Conservation (phyloP, 2,329 filamentous ascomycete species). For the Lecanoromycetidae sp. region DNA sequence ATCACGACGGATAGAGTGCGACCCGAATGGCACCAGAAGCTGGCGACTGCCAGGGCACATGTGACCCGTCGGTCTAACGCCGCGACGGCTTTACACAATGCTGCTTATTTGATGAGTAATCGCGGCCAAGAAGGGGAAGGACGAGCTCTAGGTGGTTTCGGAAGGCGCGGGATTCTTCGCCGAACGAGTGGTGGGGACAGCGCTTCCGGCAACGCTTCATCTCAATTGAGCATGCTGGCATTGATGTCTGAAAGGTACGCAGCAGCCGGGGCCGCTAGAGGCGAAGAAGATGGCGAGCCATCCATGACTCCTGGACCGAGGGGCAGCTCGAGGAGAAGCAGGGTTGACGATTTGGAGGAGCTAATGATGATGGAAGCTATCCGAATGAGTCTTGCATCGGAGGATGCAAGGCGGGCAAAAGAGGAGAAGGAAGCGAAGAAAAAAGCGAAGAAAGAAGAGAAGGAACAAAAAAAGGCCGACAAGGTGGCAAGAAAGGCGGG, state of each 20-base stretch:
- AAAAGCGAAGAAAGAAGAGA: slow-evolving; percentile 72
- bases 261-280: slow-evolving; percentile 21
- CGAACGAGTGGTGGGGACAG: slow-evolving; percentile 29
- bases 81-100: slow-evolving; percentile 86
- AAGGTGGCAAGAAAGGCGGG: slow-evolving; percentile 55
- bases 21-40: slow-evolving; percentile 87
- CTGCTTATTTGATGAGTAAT: slow-evolving; percentile 67
- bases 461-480: slow-evolving; percentile 65
- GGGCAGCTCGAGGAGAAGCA: slow-evolving; percentile 44
- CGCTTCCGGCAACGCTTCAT: slow-evolving; percentile 27
- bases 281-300: slow-evolving; percentile 26
- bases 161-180: slow-evolving; percentile 41
- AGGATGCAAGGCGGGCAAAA: slow-evolving; percentile 82
- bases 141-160: slow-evolving; percentile 45
- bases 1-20: slow-evolving; percentile 86
- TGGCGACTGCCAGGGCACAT: slow-evolving; percentile 72
- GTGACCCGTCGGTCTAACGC: slow-evolving; percentile 78
- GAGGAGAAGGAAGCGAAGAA: slow-evolving; percentile 71
- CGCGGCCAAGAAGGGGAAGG: slow-evolving; percentile 29
- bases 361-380: slow-evolving; percentile 99
- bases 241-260: slow-evolving; percentile 34
- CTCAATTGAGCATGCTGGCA: slow-evolving; percentile 35
- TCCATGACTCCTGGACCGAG: slow-evolving; percentile 28
- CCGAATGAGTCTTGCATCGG: slow-evolving; percentile 73
- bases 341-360: slow-evolving; percentile 83